These are phyloP conservation scores for Dalbergia cultrata DNA, from an alignment of 306 rosid species.

Conservation along the genomic window DNA sequence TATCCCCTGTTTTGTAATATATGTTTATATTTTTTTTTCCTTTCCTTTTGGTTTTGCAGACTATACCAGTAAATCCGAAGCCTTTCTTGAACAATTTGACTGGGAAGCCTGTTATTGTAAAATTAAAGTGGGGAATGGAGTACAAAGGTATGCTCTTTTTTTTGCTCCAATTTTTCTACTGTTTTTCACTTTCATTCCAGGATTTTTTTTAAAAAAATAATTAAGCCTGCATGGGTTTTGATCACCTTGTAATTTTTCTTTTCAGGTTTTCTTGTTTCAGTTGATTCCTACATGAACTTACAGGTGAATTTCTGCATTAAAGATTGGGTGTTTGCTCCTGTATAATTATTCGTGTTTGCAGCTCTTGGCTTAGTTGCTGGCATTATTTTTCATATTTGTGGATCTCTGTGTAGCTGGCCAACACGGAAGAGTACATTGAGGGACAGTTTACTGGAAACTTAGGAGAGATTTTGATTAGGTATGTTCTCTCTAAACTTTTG, in stretches of 20 bases:
- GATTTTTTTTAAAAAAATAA: slow-evolving; percentile 48
- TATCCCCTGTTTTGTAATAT: slow-evolving; percentile 16
- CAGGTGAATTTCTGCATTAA: slow-evolving; percentile 47
- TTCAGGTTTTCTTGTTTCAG: slow-evolving; percentile 63
- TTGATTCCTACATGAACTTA: slow-evolving; percentile 67
- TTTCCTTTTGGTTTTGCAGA: slow-evolving; percentile 43
- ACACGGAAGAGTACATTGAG: slow-evolving; percentile 65
- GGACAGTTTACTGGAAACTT: slow-evolving; percentile 64
- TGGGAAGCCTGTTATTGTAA: slow-evolving; percentile 65
- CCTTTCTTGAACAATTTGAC: slow-evolving; percentile 72
- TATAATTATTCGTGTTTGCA: not conserved
- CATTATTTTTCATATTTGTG: not conserved
- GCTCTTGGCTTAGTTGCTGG: slow-evolving; percentile 14
- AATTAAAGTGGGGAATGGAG: slow-evolving; percentile 70
- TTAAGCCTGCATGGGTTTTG: not conserved
- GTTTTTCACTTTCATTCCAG: not conserved
- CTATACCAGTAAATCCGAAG: slow-evolving; percentile 67
- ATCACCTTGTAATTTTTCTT: not conserved
- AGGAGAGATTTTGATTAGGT: slow-evolving; percentile 67
- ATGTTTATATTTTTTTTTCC: not conserved
- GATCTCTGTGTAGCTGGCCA: slow-evolving; percentile 54
- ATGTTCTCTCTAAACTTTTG: slow-evolving; percentile 19
- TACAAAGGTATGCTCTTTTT: slow-evolving; percentile 53
- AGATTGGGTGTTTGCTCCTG: not conserved
- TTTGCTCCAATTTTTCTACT: not conserved